Evolutionary conservation across 2,329 filamentous ascomycete genomes (phyloP).

Genomic region (Fusarium transvaalense): DNA sequence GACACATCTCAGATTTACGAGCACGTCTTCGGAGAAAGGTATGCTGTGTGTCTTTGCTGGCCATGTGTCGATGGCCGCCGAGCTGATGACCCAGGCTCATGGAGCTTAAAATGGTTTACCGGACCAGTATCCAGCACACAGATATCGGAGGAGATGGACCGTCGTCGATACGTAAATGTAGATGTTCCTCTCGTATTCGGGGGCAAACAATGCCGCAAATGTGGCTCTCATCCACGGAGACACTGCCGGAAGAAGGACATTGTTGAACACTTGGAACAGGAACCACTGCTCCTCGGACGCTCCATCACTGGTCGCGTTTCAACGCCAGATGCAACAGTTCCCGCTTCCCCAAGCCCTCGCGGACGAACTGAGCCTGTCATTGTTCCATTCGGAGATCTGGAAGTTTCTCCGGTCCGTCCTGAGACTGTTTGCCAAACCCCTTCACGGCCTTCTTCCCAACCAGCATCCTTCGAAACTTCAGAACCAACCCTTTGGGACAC

Average conservation of each 20-base stretch:
- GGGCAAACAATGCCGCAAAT: constrained; percentile 33
- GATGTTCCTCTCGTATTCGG: constrained; percentile 20
- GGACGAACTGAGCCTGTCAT: not conserved
- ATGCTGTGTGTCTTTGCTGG: constrained; percentile 38
- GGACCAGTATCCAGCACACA: constrained; percentile 3
- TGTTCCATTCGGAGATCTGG: not conserved
- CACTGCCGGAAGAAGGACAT: constrained; percentile 27
- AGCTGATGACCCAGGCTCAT: not conserved
- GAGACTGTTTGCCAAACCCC: not conserved
- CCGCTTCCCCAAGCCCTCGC: not conserved
- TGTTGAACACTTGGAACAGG: not conserved
- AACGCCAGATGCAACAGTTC: not conserved
- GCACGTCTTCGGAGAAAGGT: constrained; percentile 26
- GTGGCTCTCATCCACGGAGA: constrained; percentile 31
- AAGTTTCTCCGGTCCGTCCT: not conserved
- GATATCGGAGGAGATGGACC: constrained; percentile 10
- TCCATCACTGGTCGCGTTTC: not conserved
- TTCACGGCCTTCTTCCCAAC: not conserved
- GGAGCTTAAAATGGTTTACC: not conserved
- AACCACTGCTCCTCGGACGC: not conserved
- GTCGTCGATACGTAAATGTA: constrained; percentile 2
- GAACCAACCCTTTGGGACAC: not conserved
- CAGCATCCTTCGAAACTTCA: not conserved
- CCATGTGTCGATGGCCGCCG: constrained; percentile 32
- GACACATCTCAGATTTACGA: constrained; percentile 18